These are phyloP conservation scores for Penicillium crystallinum DNA, from an alignment of 495 filamentous ascomycete genomes.

Conservation along the genomic window DNA sequence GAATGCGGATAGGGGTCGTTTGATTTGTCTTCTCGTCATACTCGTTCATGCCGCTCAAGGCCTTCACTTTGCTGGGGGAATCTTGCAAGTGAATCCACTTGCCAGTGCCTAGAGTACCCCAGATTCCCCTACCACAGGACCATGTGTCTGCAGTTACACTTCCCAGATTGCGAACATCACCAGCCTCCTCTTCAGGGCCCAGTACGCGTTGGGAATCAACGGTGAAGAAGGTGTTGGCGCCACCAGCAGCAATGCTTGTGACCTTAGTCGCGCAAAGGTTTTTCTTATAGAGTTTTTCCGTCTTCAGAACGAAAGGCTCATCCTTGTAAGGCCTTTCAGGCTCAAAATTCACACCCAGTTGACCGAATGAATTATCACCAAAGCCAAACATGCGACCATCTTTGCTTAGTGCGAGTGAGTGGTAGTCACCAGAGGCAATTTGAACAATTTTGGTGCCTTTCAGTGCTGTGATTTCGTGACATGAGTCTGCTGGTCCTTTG, in stretches of 20 bases:
- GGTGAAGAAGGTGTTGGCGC: constrained; percentile 77
- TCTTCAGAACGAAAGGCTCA: constrained; percentile 60
- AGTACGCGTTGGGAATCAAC: constrained; percentile 65
- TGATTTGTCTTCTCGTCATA: constrained; percentile 68
- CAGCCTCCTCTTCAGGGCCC: constrained; percentile 39
- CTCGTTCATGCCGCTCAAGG: constrained; percentile 75
- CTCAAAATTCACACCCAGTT: constrained; percentile 71
- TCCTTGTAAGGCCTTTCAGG: constrained; percentile 58
- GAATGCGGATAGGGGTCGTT: constrained; percentile 71
- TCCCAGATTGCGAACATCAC: constrained; percentile 39
- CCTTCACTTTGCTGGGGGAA: constrained; percentile 73
- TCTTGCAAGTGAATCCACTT: constrained; percentile 87
- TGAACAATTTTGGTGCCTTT: constrained; percentile 59
- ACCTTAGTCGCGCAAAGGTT: constrained; percentile 54
- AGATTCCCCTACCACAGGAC: constrained; percentile 80
- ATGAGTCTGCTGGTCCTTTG: constrained; percentile 69
- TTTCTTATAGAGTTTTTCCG: constrained; percentile 64
- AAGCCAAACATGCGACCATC: constrained; percentile 79
- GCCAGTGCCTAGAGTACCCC: constrained; percentile 75
- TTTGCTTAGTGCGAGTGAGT: constrained; percentile 71
- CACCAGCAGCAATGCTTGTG: constrained; percentile 76
- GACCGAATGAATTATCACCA: constrained; percentile 84
- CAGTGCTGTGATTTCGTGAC: constrained; percentile 66
- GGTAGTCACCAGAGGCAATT: constrained; percentile 81
- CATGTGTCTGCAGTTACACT: constrained; percentile 69